Conservation (phyloP, 2,329 filamentous ascomycete genomes). For the Botrytis squamosa region DNA sequence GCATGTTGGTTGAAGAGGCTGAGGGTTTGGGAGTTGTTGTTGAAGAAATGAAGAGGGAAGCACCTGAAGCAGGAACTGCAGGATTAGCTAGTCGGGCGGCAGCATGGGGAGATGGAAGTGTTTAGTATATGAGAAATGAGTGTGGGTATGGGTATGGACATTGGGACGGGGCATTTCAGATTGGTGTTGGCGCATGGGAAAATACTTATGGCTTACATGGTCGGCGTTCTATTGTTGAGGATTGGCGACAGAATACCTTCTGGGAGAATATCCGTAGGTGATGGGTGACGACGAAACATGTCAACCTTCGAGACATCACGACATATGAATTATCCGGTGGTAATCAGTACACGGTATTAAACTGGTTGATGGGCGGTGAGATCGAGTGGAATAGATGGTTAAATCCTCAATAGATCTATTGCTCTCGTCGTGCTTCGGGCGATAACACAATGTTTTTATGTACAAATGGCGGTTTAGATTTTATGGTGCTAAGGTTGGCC, state of each 20-base stretch:
- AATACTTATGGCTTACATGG: not conserved
- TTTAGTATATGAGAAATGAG: not conserved
- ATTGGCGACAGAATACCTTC: constrained; percentile 4
- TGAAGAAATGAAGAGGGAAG: constrained; percentile 35
- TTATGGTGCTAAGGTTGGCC: not conserved
- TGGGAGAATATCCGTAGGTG: not conserved
- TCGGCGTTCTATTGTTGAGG: constrained; percentile 4
- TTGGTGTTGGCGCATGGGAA: not conserved
- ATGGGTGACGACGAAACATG: not conserved
- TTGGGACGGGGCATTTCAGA: not conserved
- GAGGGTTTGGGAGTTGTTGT: constrained; percentile 51
- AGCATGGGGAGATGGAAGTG: not conserved
- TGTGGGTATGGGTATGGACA: not conserved
- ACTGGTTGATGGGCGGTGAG: not conserved
- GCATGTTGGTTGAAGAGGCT: constrained; percentile 49
- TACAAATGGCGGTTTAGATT: not conserved
- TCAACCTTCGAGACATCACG: not conserved
- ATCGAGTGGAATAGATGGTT: not conserved
- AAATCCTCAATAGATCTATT: not conserved
- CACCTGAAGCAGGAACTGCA: not conserved
- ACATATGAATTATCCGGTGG: not conserved
- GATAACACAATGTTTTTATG: not conserved
- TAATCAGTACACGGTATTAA: not conserved
- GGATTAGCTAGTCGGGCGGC: not conserved
- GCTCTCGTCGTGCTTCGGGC: not conserved